These are phyloP conservation scores for Taiozyma sp. DNA, from an alignment of 1,139 yeast genomes.

Conservation along the genomic window DNA sequence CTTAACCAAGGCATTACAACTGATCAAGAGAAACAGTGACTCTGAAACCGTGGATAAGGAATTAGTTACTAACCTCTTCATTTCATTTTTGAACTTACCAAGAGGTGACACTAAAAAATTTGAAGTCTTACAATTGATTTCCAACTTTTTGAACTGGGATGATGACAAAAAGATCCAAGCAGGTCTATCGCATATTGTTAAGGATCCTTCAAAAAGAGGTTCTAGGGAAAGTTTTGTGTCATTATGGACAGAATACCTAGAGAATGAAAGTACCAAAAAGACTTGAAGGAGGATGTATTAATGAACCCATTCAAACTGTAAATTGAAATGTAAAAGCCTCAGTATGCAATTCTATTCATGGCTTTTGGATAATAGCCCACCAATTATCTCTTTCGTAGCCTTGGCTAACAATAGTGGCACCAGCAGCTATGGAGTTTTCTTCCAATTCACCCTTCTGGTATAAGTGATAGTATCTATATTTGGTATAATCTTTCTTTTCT, in stretches of 20 bases:
- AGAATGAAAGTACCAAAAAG: conserved; percentile 50
- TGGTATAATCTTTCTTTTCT: conserved; percentile 33
- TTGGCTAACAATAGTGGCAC: conserved; percentile 55
- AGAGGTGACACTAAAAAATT: conserved; percentile 93
- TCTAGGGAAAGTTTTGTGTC: conserved; percentile 73
- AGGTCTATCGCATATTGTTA: conserved; percentile 53
- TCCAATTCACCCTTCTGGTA: conserved; percentile 80
- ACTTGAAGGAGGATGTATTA: neutral
- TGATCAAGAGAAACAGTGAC: conserved; percentile 70
- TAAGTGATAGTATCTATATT: conserved; percentile 83
- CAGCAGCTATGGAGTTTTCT: conserved; percentile 63
- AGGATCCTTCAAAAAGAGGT: conserved; percentile 23
- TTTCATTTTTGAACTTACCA: conserved; percentile 83
- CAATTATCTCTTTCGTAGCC: conserved; percentile 96
- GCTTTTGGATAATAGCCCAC: conserved; percentile 62
- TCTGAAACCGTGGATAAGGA: conserved; percentile 83
- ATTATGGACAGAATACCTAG: conserved; percentile 85
- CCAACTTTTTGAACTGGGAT: conserved; percentile 86
- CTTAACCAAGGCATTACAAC: conserved; percentile 79
- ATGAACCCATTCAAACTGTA: neutral
- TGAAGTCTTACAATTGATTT: conserved; percentile 81
- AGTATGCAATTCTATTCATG: neutral
- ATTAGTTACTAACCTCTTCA: conserved; percentile 76
- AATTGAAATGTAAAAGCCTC: neutral
- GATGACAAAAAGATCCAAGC: conserved; percentile 79